phyloP scores from a whole-genome alignment of 441 rosid species.

The Pelargonium fulgidum region DNA sequence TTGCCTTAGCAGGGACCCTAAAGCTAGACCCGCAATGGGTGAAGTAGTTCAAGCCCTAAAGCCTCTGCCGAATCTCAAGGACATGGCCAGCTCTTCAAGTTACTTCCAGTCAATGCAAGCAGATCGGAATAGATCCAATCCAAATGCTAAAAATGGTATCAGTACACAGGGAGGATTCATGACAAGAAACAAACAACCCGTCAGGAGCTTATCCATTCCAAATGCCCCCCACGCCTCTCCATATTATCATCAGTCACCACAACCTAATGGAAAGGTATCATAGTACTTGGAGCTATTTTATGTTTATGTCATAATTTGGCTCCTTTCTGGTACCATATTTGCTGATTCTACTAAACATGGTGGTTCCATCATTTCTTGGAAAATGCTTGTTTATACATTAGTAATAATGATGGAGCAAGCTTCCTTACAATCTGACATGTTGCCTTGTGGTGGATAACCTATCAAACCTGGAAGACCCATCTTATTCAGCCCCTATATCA shows the following conservation, averaged over 20 bases:
- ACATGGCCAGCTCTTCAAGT: slow-evolving; percentile 63
- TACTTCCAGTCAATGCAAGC: slow-evolving; percentile 57
- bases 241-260: slow-evolving; percentile 43
- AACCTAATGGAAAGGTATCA: slow-evolving; percentile 45
- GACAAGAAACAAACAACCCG: slow-evolving; percentile 46
- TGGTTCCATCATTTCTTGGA: background rate
- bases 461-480: background rate
- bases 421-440: background rate
- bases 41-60: slow-evolving; percentile 49
- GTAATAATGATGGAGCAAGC: background rate
- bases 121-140: slow-evolving; percentile 35
- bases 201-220: slow-evolving; percentile 50
- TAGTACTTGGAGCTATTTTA: slow-evolving; percentile 18
- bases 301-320: slow-evolving; percentile 1
- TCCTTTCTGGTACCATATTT: background rate
- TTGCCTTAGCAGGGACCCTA: slow-evolving; percentile 64
- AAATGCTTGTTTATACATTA: background rate
- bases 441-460: background rate
- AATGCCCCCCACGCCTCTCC: slow-evolving; percentile 48
- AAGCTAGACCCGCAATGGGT: slow-evolving; percentile 60
- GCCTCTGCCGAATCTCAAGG: slow-evolving; percentile 54
- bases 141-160: slow-evolving; percentile 23
- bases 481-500: background rate
- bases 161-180: slow-evolving; percentile 48
- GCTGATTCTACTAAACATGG: background rate